Percentiles rank a stretch among this genome's conserved stretches.
These are phyloP conservation scores for Dionaea muscipula DNA, from an alignment of 179 eudicot species.

Conservation along the genomic window DNA sequence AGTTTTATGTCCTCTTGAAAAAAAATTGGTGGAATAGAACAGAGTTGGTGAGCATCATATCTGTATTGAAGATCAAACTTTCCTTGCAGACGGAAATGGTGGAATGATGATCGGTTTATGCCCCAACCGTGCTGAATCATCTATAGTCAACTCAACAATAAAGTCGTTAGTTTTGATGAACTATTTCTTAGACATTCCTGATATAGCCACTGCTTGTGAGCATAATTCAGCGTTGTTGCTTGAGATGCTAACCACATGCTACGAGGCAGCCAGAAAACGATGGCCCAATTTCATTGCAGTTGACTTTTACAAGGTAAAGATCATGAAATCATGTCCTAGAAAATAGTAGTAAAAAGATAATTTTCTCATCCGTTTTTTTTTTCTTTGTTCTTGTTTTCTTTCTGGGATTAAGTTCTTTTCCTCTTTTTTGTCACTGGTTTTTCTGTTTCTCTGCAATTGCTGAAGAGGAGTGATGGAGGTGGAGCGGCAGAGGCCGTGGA, in stretches of 20 bases:
- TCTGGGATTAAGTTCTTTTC: background rate
- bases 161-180: slow-evolving; percentile 67
- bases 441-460: slow-evolving; percentile 4
- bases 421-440: background rate
- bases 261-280: slow-evolving; percentile 52
- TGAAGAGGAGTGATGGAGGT: slow-evolving; percentile 89
- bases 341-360: background rate
- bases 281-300: slow-evolving; percentile 88
- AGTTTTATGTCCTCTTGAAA: slow-evolving; percentile 6
- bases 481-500: slow-evolving; percentile 91
- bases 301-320: slow-evolving; percentile 78
- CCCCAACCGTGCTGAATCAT: slow-evolving; percentile 82
- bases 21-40: too few species aligned
- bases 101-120: slow-evolving; percentile 70
- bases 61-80: background rate
- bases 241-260: slow-evolving; percentile 62
- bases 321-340: background rate
- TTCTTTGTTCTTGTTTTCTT: background rate
- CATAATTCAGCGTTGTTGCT: slow-evolving; percentile 72
- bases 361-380: background rate
- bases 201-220: slow-evolving; percentile 57
- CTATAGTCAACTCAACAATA: slow-evolving; percentile 51
- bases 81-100: slow-evolving; percentile 66
- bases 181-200: slow-evolving; percentile 54
- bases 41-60: too few species aligned